A percentile compares a stretch with the other conserved stretches of the same genome.
Evolutionary conservation across 164 flowering plant species (phyloP).

Genomic region (Vitis amurensis): DNA sequence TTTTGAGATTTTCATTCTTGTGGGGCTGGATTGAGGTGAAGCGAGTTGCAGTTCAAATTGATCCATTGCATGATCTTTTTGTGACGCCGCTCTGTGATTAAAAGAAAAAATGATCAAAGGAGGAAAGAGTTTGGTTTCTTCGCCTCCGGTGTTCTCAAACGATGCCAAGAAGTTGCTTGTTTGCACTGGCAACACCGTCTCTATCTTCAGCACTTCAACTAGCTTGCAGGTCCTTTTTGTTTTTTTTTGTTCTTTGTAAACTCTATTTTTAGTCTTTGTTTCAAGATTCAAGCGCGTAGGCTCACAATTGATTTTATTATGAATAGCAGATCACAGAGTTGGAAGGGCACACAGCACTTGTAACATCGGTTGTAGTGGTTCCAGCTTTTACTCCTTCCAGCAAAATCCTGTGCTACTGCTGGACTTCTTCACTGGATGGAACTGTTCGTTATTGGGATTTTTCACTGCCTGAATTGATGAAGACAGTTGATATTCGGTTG

Average conservation of each 20-base stretch:
- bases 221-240: conserved; percentile 46
- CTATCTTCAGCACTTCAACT: conserved; percentile 81
- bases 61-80: too few relatives aligned
- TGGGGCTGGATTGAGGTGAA: too few relatives aligned
- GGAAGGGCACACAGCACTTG: conserved; percentile 77
- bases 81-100: too few relatives aligned
- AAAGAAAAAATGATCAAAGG: conserved; percentile 58
- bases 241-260: not conserved
- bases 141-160: conserved; percentile 82
- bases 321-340: conserved; percentile 52
- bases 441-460: too few relatives aligned
- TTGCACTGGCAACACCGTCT: conserved; percentile 74
- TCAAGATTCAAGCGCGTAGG: too few relatives aligned
- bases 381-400: conserved; percentile 51
- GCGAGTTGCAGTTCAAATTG: too few relatives aligned
- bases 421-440: too few relatives aligned
- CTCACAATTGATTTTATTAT: not conserved
- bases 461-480: too few relatives aligned
- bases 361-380: conserved; percentile 75
- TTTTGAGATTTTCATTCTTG: too few relatives aligned
- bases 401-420: conserved; percentile 34
- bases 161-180: conserved; percentile 79
- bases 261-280: not conserved
- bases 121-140: conserved; percentile 68
- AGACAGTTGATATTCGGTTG: too few relatives aligned